A percentile compares a stretch with the other conserved stretches of the same genome.
Evolutionary conservation across 495 filamentous ascomycete species (phyloP).

Genomic region (Hyaloscypha hepaticicola): DNA sequence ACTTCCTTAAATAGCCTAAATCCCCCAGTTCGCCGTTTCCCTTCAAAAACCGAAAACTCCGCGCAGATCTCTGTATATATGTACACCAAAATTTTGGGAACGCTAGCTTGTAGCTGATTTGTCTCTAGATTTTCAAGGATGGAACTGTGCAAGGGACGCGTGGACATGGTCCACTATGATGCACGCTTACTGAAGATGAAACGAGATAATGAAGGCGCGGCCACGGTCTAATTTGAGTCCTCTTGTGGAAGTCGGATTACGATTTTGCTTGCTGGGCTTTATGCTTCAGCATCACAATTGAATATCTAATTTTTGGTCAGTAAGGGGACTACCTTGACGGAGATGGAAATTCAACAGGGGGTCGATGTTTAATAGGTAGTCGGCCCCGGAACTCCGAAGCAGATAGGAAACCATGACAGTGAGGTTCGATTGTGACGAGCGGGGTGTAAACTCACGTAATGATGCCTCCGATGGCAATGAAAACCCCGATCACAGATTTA

Average conservation of each 20-base stretch:
- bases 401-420: neutral
- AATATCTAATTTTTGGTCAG: constrained; percentile 42
- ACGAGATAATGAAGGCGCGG: neutral
- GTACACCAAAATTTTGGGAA: neutral
- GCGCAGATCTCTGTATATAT: neutral
- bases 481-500: constrained; percentile 50
- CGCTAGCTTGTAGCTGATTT: neutral
- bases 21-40: neutral
- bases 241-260: neutral
- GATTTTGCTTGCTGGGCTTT: constrained; percentile 23
- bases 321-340: neutral
- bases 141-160: constrained; percentile 9
- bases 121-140: neutral
- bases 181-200: neutral
- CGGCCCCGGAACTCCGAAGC: neutral
- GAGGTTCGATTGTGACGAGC: neutral
- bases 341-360: neutral
- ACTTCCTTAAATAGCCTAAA: neutral
- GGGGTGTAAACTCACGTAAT: constrained; percentile 42
- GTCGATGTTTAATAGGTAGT: too few species aligned
- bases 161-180: neutral
- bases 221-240: neutral
- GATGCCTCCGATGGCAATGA: constrained; percentile 55
- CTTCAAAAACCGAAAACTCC: neutral
- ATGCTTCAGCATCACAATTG: constrained; percentile 48